Conservation (phyloP, 169 alveolate genomes). For the Cryptosporidium canis region DNA sequence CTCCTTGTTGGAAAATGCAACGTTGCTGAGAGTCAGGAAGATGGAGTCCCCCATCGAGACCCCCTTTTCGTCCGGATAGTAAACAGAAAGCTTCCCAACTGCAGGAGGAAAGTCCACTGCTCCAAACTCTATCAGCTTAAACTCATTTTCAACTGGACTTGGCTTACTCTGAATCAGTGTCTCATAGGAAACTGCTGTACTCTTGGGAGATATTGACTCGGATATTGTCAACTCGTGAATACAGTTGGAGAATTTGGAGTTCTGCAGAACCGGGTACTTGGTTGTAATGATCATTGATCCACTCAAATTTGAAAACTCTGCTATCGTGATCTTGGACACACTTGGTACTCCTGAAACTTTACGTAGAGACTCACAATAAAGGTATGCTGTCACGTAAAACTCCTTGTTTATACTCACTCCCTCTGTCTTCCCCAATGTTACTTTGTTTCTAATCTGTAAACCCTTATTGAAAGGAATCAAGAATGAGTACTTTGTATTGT, state of each 20-base stretch:
- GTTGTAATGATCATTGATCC: constrained; percentile 9
- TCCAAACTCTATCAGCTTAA: constrained; percentile 45
- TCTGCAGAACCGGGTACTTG: constrained; percentile 27
- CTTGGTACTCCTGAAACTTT: constrained; percentile 26
- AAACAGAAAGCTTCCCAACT: constrained; percentile 28
- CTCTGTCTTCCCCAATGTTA: constrained; percentile 8
- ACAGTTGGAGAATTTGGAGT: constrained; percentile 58
- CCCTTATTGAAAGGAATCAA: constrained; percentile 28
- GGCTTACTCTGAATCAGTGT: constrained; percentile 29
- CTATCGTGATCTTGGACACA: constrained; percentile 15
- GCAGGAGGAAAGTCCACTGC: constrained; percentile 68
- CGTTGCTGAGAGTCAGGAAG: constrained; percentile 8
- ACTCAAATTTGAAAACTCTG: background rate
- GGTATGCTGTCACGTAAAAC: background rate
- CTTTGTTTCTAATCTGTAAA: constrained; percentile 18
- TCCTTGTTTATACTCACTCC: constrained; percentile 5
- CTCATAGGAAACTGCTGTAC: constrained; percentile 22
- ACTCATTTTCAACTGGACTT: background rate
- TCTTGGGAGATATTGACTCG: constrained; percentile 2
- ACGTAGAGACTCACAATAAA: constrained; percentile 41
- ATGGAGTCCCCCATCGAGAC: constrained; percentile 64
- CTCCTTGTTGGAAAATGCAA: constrained; percentile 32
- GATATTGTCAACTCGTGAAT: constrained; percentile 43
- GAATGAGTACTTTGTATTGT: constrained; percentile 55
- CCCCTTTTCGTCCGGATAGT: constrained; percentile 34